Evolutionary conservation across 352 stramenopile genomes (phyloP).

Genomic region (Phytophthora citricola): DNA sequence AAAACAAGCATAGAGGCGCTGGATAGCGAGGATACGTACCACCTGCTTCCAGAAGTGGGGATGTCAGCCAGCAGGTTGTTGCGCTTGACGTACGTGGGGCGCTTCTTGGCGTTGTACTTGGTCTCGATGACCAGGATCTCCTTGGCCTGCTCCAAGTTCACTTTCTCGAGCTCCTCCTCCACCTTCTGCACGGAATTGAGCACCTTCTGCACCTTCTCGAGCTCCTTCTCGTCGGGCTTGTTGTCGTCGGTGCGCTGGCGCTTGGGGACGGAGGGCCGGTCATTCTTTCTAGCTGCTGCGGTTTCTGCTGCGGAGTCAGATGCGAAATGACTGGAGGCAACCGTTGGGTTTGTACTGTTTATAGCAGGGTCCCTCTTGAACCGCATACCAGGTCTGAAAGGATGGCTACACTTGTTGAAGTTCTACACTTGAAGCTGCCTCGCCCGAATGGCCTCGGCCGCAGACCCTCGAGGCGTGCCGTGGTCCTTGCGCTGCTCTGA

Average conservation of each 20-base stretch:
- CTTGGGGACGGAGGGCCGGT: conserved; percentile 70
- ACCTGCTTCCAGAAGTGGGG: conserved; percentile 79
- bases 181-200: conserved; percentile 56
- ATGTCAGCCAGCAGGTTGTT: conserved; percentile 68
- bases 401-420: conserved; percentile 24
- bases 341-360: conserved; percentile 11
- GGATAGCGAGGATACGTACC: conserved; percentile 38
- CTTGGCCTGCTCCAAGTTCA: conserved; percentile 66
- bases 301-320: neutral
- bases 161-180: conserved; percentile 69
- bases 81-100: conserved; percentile 71
- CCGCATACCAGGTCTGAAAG: conserved; percentile 20
- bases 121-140: conserved; percentile 79
- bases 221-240: conserved; percentile 35
- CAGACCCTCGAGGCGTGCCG: conserved; percentile 24
- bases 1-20: neutral
- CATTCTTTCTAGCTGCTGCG: conserved; percentile 35
- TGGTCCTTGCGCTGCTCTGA: conserved; percentile 13
- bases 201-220: conserved; percentile 62
- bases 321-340: conserved; percentile 35
- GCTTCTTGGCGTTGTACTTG: conserved; percentile 81
- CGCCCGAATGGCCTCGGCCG: conserved; percentile 39
- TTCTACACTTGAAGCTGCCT: conserved; percentile 4
- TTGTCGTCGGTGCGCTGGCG: conserved; percentile 75
- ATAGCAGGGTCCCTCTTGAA: conserved; percentile 14